phyloP scores from a whole-genome alignment of 495 filamentous ascomycete genomes.

The Melanomma pulvis-pyrius region DNA sequence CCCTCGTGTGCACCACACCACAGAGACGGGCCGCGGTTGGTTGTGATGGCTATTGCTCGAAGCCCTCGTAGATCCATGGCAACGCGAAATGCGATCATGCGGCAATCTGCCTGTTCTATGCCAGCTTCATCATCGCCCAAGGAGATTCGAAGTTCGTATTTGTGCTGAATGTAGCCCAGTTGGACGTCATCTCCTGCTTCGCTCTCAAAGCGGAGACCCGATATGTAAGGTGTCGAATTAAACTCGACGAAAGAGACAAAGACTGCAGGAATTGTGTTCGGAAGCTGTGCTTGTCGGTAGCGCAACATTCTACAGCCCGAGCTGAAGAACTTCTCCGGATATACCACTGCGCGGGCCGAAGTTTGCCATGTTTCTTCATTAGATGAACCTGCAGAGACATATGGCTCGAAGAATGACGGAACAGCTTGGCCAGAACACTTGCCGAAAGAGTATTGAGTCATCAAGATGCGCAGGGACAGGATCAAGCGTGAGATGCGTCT shows the following conservation, averaged over 20 bases:
- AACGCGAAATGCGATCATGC: too few relatives aligned
- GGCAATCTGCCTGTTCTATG: too few relatives aligned
- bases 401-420: background rate
- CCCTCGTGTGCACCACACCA: too few relatives aligned
- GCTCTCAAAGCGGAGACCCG: background rate
- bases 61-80: too few relatives aligned
- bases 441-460: background rate
- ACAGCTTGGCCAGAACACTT: background rate
- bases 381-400: background rate
- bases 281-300: too few relatives aligned
- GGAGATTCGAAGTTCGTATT: too few relatives aligned
- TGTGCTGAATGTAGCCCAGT: background rate
- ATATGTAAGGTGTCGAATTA: background rate
- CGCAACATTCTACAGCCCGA: background rate
- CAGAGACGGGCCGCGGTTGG: too few relatives aligned
- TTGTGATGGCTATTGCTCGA: too few relatives aligned
- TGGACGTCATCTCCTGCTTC: background rate
- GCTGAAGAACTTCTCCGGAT: background rate
- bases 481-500: background rate
- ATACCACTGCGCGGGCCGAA: background rate
- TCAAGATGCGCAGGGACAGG: background rate
- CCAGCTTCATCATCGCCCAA: too few relatives aligned
- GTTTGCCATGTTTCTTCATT: background rate
- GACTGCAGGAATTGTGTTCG: background rate
- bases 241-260: background rate